These are phyloP conservation scores for Narthecium ossifragum DNA, from an alignment of 106 monocot species.

Conservation along the genomic window DNA sequence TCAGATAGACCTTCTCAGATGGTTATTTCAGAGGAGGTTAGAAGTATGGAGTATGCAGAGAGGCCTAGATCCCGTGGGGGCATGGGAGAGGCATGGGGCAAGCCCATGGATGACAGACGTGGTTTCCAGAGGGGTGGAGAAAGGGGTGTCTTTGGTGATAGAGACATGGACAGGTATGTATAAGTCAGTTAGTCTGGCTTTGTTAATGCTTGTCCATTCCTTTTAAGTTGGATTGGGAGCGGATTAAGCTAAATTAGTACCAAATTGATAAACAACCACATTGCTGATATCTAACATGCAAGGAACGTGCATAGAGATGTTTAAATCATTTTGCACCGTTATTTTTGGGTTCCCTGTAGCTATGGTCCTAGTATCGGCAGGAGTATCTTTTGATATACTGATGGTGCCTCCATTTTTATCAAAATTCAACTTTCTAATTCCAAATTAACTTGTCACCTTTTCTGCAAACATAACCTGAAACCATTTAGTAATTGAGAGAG, in stretches of 20 bases:
- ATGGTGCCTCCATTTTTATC: too few species aligned
- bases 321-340: not conserved
- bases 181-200: not conserved
- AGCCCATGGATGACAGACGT: slow-evolving; percentile 44
- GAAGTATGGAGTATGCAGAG: slow-evolving; percentile 37
- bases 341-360: not conserved
- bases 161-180: slow-evolving; percentile 54
- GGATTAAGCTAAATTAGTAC: too few species aligned
- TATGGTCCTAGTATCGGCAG: too few species aligned
- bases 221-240: too few species aligned
- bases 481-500: too few species aligned
- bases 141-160: slow-evolving; percentile 36
- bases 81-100: slow-evolving; percentile 41
- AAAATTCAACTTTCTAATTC: too few species aligned
- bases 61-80: slow-evolving; percentile 80
- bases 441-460: too few species aligned
- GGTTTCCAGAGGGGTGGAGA: slow-evolving; percentile 46
- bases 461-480: too few species aligned
- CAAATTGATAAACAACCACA: not conserved
- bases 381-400: too few species aligned
- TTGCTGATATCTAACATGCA: not conserved
- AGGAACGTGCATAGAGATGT: not conserved
- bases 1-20: slow-evolving; percentile 48
- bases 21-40: slow-evolving; percentile 49
- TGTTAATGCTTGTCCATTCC: not conserved